These are phyloP conservation scores for Verbena officinalis DNA, from an alignment of 257 asterid species.

Conservation along the genomic window DNA sequence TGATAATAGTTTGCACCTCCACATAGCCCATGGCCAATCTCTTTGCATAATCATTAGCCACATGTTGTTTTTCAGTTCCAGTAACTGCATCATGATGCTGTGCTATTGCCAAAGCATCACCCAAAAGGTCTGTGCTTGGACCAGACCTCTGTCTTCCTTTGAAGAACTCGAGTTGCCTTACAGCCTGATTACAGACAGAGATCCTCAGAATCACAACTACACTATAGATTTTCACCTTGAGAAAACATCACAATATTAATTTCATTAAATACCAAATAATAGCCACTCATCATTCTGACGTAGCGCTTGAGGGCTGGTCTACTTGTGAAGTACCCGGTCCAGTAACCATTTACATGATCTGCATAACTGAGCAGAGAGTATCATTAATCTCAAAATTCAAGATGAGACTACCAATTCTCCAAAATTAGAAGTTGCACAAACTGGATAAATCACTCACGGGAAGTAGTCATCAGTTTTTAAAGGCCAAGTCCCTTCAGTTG, in stretches of 20 bases:
- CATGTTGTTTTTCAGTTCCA: conserved; percentile 53
- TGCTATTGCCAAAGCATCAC: conserved; percentile 50
- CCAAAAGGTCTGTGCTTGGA: conserved; percentile 39
- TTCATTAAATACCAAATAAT: conserved; percentile 43
- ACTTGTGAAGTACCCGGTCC: conserved; percentile 62
- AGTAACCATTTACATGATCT: conserved; percentile 45
- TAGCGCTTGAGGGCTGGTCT: conserved; percentile 51
- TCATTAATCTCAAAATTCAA: conserved; percentile 15
- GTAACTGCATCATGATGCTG: conserved; percentile 61
- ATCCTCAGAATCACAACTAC: conserved; percentile 20
- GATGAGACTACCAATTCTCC: not conserved
- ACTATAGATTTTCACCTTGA: not conserved
- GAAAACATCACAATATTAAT: not conserved
- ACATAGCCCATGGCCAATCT: conserved; percentile 46
- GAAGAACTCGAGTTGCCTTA: conserved; percentile 47
- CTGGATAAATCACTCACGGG: conserved; percentile 42
- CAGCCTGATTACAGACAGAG: conserved; percentile 38
- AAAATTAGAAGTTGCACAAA: conserved; percentile 10
- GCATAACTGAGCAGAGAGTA: conserved; percentile 42
- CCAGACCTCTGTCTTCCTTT: conserved; percentile 39
- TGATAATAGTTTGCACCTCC: conserved; percentile 37
- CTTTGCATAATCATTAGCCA: conserved; percentile 50
- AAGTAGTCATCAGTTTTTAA: conserved; percentile 51
- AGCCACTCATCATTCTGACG: conserved; percentile 50
- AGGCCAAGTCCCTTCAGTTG: conserved; percentile 45